Base-by-base conservation (phyloP, 1,284 basidiomycete genomes). In the Tremellales sp. region DNA sequence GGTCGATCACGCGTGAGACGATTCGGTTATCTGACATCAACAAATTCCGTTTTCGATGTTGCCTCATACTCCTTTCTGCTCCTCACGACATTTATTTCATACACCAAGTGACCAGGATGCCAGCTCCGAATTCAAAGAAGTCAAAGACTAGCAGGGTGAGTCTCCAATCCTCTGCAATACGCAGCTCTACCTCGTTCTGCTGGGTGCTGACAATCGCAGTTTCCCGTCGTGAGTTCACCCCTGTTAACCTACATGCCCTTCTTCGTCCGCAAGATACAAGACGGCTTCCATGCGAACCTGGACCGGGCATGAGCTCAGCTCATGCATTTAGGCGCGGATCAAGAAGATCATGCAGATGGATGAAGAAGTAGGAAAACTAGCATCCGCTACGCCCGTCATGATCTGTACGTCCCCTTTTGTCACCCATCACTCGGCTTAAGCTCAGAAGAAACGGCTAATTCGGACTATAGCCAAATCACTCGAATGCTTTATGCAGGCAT, bases 301-400 rank as follows among this genome's bases (percentile, higher is more conserved):
- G 45, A n/a, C 15, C 44, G 27, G 8, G 21, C 22, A 31, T 35
- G 24, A 40, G 13, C 43, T 12, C 13, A 45, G 19, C 37, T 47
- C 15, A 43, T 29, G 42, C 51, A 54, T 24, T 8, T 54, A 90
- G 89, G 94, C 94, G 6, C 83, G 94, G 48, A 98, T 97, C 78
- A 98, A 97, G 81, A 91, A 93, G 78, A 97, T 98, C 54, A 98
- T 98, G 90, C 94, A 98, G 78, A 92, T 94, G 72, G 94, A 99
- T 70, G 96, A 99, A 70, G 94, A 99, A 71, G 94, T 98, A 15
- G 94, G 96, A 49, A 99, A 99, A 75, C 90, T 99, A 17, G 93
- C 96, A 1, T 89, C 92, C 67, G 93, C 91, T 13, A 97, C 94
- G 4, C 96, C 96, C 0, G 84, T 98, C 51, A 88, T 97, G 56